A percentile compares a stretch with the other conserved stretches of the same genome.
Evolutionary conservation across 2,329 filamentous ascomycete genomes (phyloP).

Genomic region (Penicillium sp.): DNA sequence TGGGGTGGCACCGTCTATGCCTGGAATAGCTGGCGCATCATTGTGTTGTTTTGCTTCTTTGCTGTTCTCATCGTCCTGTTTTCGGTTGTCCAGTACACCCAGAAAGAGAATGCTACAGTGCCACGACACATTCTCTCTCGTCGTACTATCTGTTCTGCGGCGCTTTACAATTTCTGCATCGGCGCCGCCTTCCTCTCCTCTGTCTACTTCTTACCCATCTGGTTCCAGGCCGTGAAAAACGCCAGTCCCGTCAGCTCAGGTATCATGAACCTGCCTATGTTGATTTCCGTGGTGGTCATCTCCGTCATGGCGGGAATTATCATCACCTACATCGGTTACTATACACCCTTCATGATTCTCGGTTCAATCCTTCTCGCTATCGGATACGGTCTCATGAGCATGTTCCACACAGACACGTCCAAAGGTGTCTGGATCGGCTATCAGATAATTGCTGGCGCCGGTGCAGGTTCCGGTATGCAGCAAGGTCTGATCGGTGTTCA

Average conservation of each 20-base stretch:
- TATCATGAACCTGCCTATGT: conserved; percentile 27
- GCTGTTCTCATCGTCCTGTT: conserved; percentile 46
- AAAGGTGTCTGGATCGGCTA: conserved; percentile 38
- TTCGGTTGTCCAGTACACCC: conserved; percentile 45
- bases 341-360: conserved; percentile 29
- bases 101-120: conserved; percentile 52
- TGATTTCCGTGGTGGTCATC: conserved; percentile 16
- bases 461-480: conserved; percentile 27
- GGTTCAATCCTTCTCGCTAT: conserved; percentile 28
- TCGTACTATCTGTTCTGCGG: conserved; percentile 38
- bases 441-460: conserved; percentile 35
- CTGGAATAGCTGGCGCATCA: conserved; percentile 24
- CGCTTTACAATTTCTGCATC: conserved; percentile 27
- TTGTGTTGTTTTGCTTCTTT: conserved; percentile 22
- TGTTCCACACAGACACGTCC: conserved; percentile 16
- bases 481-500: conserved; percentile 26
- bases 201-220: conserved; percentile 30
- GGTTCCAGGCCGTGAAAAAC: conserved; percentile 31
- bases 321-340: conserved; percentile 39
- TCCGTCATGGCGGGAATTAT: conserved; percentile 30
- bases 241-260: conserved; percentile 24
- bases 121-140: conserved; percentile 53
- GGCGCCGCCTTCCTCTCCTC: conserved; percentile 5
- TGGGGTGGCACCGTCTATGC: conserved; percentile 26
- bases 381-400: conserved; percentile 33